These are phyloP conservation scores for Tripterygium wilfordii DNA, from an alignment of 177 flowering plant genomes.

Conservation along the genomic window DNA sequence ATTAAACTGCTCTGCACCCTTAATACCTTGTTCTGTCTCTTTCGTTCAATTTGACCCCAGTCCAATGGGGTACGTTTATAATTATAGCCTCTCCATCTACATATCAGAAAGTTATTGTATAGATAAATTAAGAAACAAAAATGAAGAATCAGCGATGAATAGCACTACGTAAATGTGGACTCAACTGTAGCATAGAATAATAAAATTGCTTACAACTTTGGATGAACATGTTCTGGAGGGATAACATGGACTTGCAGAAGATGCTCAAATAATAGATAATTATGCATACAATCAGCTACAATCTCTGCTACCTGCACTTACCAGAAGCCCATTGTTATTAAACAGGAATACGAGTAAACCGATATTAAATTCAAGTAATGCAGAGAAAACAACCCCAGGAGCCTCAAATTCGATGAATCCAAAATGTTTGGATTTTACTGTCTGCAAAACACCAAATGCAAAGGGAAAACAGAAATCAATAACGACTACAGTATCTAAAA, in stretches of 20 bases:
- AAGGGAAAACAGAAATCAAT: too few relatives aligned
- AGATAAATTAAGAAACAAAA: background rate
- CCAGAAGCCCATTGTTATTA: background rate
- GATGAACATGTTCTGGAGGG: slow-evolving; percentile 79
- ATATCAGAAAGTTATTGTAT: slow-evolving; percentile 1
- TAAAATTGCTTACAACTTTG: slow-evolving; percentile 67
- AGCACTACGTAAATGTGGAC: too few relatives aligned
- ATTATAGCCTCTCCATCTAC: slow-evolving; percentile 66
- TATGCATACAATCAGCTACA: slow-evolving; percentile 83
- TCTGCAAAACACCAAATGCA: slow-evolving; percentile 41
- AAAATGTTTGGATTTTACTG: slow-evolving; percentile 89
- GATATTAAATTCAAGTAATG: background rate
- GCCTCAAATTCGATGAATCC: slow-evolving; percentile 86
- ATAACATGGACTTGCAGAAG: slow-evolving; percentile 73
- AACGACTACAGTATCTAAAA: too few relatives aligned
- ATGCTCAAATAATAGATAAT: slow-evolving; percentile 76
- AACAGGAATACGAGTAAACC: background rate
- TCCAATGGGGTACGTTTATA: slow-evolving; percentile 42
- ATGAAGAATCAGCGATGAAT: background rate
- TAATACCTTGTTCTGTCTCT: slow-evolving; percentile 70
- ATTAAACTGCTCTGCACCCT: too few relatives aligned
- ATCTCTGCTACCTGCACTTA: slow-evolving; percentile 77
- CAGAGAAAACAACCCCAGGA: slow-evolving; percentile 61
- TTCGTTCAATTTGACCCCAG: slow-evolving; percentile 53
- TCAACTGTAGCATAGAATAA: too few relatives aligned